Evolutionary conservation across 2,329 filamentous ascomycete species (phyloP).

Genomic region (Venturia nashicola): DNA sequence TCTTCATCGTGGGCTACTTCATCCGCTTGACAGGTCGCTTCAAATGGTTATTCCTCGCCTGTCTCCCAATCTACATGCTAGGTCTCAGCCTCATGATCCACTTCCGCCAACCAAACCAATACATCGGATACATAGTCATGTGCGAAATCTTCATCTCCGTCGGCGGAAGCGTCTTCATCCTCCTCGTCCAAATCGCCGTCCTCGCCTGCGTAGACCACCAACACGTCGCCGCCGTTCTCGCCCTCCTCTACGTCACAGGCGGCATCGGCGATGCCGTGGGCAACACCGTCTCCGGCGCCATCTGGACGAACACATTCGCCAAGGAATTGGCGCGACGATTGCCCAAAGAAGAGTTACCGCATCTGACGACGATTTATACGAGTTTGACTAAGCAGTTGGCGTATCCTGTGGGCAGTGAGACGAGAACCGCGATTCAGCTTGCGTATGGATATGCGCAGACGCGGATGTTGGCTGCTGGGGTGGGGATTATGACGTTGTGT

Average conservation of each 20-base stretch:
- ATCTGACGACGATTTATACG: slow-evolving; percentile 6
- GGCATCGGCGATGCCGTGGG: slow-evolving; percentile 20
- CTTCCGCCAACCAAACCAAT: slow-evolving; percentile 18
- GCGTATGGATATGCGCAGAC: slow-evolving; percentile 11
- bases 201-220: slow-evolving; percentile 22
- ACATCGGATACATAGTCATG: slow-evolving; percentile 22
- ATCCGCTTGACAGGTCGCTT: slow-evolving; percentile 16
- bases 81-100: slow-evolving; percentile 22
- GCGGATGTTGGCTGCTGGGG: slow-evolving; percentile 6
- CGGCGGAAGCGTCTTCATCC: slow-evolving; percentile 6
- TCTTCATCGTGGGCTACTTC: slow-evolving; percentile 15
- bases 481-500: slow-evolving; percentile 1
- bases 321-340: background rate
- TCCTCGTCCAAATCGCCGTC: slow-evolving; percentile 14
- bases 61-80: slow-evolving; percentile 19
- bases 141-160: slow-evolving; percentile 20
- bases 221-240: slow-evolving; percentile 21
- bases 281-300: slow-evolving; percentile 19
- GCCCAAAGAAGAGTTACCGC: background rate
- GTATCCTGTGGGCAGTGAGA: slow-evolving; percentile 8
- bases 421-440: slow-evolving; percentile 8
- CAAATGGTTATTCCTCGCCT: slow-evolving; percentile 19
- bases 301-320: slow-evolving; percentile 21
- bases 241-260: slow-evolving; percentile 18
- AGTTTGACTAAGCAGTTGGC: slow-evolving; percentile 8